These are phyloP conservation scores for Lepidium didymum DNA, from an alignment of 345 rosid species.

Conservation along the genomic window DNA sequence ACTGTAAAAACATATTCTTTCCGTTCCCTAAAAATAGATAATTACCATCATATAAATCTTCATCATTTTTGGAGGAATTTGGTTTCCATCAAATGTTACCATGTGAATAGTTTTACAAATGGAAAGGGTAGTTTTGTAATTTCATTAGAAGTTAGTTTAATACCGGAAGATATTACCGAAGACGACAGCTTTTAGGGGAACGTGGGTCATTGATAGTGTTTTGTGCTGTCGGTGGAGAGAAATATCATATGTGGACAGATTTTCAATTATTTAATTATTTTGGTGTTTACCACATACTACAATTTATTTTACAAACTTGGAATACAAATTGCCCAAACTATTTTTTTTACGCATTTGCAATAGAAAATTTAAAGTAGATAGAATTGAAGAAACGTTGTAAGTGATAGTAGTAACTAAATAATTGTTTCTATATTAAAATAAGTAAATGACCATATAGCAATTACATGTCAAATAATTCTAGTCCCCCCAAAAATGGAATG, in stretches of 20 bases:
- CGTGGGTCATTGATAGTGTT: constrained; percentile 23
- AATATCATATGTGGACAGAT: not conserved
- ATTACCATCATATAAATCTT: too few species aligned
- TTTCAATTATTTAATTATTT: not conserved
- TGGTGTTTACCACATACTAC: not conserved
- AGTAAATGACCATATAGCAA: not conserved
- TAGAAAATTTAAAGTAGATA: not conserved
- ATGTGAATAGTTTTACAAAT: not conserved
- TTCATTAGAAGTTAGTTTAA: not conserved
- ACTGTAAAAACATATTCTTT: too few species aligned
- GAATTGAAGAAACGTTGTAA: too few species aligned
- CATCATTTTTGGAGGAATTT: not conserved
- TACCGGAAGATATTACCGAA: constrained; percentile 3
- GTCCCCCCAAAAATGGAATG: not conserved
- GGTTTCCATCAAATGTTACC: not conserved
- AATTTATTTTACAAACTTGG: not conserved
- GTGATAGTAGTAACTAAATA: too few species aligned
- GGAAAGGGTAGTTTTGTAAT: constrained; percentile 9
- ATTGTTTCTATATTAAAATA: too few species aligned
- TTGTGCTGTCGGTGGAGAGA: constrained; percentile 24
- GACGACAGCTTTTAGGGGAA: constrained; percentile 28
- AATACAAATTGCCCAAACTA: not conserved
- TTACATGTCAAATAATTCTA: not conserved
- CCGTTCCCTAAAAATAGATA: too few species aligned
- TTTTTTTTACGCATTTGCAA: too few species aligned